Base-by-base conservation (phyloP, 192 early-diverging fungal species). In the Podila verticillata region DNA sequence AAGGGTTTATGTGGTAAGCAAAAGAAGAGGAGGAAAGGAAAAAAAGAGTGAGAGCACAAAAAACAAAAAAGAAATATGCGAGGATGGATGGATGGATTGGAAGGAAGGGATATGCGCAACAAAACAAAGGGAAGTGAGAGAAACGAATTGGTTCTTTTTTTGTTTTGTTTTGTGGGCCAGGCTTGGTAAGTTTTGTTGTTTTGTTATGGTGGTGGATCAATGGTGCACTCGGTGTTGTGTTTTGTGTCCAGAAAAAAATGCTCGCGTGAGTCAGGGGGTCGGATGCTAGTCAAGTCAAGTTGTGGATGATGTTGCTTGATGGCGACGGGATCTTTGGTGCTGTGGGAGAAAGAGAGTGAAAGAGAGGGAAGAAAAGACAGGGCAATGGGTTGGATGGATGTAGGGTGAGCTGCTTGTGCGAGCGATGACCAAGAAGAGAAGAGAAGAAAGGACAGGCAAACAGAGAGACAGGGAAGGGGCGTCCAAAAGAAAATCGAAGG, bases 401-500 rank as follows among this genome's bases (percentile, higher is more conserved):
- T n/a, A 13, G 15, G 22, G 17, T 51, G 49, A 20, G 49, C 10
- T 51, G 20, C n/a, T n/a, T 51, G 8, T 12, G 8, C 0, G 5
- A 39, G 8, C 12, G 39, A 10, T 15, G 39, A 44, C 39, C 39
- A 44, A 44, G 39, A 44, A 44, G 10, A 15, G 4, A 44, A 3
- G 0, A 12, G 15, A 44, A 44, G 44, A 20, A 51, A 32, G 47
- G 29, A 20, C 29, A 65, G 20, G 28, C 7, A 44, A 34, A 17
- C 31, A 58, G 36, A 20, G 70, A 36, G 61, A 15, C 26, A 62
- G 65, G 62, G 32, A 49, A 48, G 60, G 26, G 35, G 51, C n/a
- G 49, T 51, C 7, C 7, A 47, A 51, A 51, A 51, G 22, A 22
- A 44, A 44, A 39, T 15, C 36, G 0, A 44, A 44, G n/a, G n/a